phyloP scores from a whole-genome alignment of 2,329 filamentous ascomycete species.

The Calcarisporium arbuscula region DNA sequence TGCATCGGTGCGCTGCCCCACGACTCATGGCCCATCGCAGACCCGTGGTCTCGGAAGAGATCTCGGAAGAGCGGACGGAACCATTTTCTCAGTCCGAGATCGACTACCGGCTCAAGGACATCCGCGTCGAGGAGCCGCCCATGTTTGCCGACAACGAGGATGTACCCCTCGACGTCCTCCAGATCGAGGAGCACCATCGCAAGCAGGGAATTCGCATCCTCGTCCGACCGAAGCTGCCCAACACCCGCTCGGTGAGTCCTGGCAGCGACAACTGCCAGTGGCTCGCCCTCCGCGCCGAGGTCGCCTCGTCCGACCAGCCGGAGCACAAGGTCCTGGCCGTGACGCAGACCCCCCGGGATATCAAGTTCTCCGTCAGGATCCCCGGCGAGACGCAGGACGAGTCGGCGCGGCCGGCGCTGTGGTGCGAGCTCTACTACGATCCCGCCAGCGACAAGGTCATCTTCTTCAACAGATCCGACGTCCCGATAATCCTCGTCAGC shows the following conservation, averaged over 20 bases:
- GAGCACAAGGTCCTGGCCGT: constrained; percentile 53
- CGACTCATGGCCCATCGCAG: constrained; percentile 43
- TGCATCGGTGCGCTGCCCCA: too few relatives aligned
- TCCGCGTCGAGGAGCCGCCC: constrained; percentile 38
- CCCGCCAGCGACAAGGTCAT: constrained; percentile 53
- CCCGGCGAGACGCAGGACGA: constrained; percentile 40
- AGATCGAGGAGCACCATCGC: constrained; percentile 46
- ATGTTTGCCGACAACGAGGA: constrained; percentile 31
- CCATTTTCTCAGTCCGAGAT: constrained; percentile 52
- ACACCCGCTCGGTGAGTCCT: constrained; percentile 48
- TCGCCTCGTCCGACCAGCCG: constrained; percentile 44
- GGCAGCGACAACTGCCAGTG: constrained; percentile 51
- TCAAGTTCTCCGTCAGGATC: constrained; percentile 53
- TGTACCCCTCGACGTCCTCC: constrained; percentile 48
- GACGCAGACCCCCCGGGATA: constrained; percentile 53
- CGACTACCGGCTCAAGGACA: constrained; percentile 39
- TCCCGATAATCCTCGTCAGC: constrained; percentile 43
- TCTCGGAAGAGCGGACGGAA: constrained; percentile 49
- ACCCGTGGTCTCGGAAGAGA: constrained; percentile 28
- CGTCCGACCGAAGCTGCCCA: constrained; percentile 45
- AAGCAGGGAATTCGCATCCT: constrained; percentile 51
- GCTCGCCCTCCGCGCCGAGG: constrained; percentile 49
- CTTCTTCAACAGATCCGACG: constrained; percentile 48
- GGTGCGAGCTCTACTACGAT: constrained; percentile 56
- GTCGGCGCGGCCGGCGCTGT: constrained; percentile 41